Evolutionary conservation across 108 stramenopile species (phyloP), one percentile per base, ranked within the genome.

Genomic region (Discostella stelligeroides): DNA sequence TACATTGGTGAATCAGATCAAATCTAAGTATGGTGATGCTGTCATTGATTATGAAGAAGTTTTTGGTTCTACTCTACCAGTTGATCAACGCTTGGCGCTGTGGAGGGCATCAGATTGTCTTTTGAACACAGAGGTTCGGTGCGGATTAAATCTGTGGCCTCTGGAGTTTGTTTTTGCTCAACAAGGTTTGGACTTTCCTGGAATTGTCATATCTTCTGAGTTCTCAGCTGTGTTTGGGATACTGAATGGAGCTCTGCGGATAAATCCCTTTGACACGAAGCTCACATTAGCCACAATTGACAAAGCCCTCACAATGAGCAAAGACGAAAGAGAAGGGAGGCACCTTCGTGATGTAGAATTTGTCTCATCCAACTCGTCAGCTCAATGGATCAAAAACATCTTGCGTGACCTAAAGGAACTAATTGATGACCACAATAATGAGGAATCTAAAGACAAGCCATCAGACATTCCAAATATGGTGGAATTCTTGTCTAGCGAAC

Each of bases 231-330:
- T 86, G 38, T 69, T 78, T 51, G 62, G 73, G 17, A 77, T 94
- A 38, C 84, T 94, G 47, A 92, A 89, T 68, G 88, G 89, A 15
- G 83, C 86, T 4, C 69, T 94, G 46, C 70, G 84, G 27, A 77
- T 94, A 53, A 92, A 89, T 73, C 91, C 91, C 25, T 94, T 84
- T 69, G 79, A 91, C 41, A 54, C 86, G n/a, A 62, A 82, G 30
- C 47, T 58, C 55, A 70, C 86, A 0, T 68, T 85, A 13, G 56
- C 72, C 4, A 67, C 78, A 20, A 23, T 92, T 7, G 91, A 88
- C 41, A 84, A 83, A 60, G 89, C 91, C 7, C 54, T 92, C 27
- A 51, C 66, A 37, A 84, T 92, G 88, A 56, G 59, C 28, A 73
- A 60, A 13, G 30, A 45, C 2, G 87, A 90, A 50, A 66, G 64